Base-by-base conservation (phyloP, 2,329 filamentous ascomycete species). In the Catunica adiposa region DNA sequence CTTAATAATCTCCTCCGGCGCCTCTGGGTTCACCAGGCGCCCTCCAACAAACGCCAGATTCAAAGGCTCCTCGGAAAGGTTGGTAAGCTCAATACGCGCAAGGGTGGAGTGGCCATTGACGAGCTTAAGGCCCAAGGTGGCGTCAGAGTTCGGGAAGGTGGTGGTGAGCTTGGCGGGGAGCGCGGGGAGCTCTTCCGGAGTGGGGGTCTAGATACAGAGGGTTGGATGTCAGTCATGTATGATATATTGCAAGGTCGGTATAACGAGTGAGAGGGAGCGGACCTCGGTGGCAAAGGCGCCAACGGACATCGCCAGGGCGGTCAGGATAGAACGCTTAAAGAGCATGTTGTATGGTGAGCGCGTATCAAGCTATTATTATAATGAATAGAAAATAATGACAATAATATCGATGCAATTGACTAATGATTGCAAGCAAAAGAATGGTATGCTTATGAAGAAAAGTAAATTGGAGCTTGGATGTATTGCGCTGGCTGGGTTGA, bases 101-200 rank as follows among this genome's bases (percentile, higher is more conserved):
- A 86, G 81, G 61, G 89, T 95, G 44, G 88, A 80, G 61, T 84
- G 83, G 65, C 89, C 88, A 68, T 98, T 98, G 74, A 97, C 79
- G 62, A 97, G 82, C 79, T 94, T 95, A 63, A 97, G 82, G 64
- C 90, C 92, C 63, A 96, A 92, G 6, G 57, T 56, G 70, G 94
- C 83, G 73, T 94, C 87, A 73, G 82, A 68, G 66, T 83, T 73
- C 70, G 79, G 71, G 73, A 81, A 78, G 67, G 73, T 74, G 58
- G 83, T 81, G 60, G 80, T 79, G 64, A 84, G 68, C 58, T 57
- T 61, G 56, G 61, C 62, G 15, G 61, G 62, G 40, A 55, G 56
- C n/a, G 57, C 54, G 22, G 60, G 53, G 17, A 58, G 54, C 29
- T 54, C 38, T 38, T 47, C 56, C 11, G 38, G 8, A 26, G 50